A percentile compares a stretch with the other conserved stretches of the same genome.
Evolutionary conservation across 2,329 filamentous ascomycete species (phyloP).

Genomic region (Aureobasidium sp.): DNA sequence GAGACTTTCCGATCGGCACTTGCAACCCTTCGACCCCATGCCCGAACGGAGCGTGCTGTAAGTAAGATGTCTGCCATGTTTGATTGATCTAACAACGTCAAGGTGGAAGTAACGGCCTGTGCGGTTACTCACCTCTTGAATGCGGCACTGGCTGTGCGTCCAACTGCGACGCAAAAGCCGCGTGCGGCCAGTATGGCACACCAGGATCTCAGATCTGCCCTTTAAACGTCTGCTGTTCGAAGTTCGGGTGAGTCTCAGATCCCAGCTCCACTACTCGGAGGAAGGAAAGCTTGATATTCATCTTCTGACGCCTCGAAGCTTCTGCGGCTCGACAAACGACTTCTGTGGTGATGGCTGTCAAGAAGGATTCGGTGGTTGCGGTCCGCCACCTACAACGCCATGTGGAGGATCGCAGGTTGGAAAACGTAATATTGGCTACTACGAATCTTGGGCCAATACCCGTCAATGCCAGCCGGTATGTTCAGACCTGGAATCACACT

Average conservation of each 20-base stretch:
- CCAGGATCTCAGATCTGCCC: slow-evolving; percentile 14
- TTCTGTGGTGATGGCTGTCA: slow-evolving; percentile 18
- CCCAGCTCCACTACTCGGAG: neutral
- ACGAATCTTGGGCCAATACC: slow-evolving; percentile 17
- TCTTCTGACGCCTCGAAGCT: neutral
- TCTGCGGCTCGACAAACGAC: slow-evolving; percentile 2
- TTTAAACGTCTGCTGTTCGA: slow-evolving; percentile 17
- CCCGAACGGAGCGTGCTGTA: slow-evolving; percentile 7
- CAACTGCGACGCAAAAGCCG: slow-evolving; percentile 17
- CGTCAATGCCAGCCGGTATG: slow-evolving; percentile 13
- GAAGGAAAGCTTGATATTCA: too few relatives aligned
- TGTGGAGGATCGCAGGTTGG: neutral
- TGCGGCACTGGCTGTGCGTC: slow-evolving; percentile 15
- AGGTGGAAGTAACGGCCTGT: neutral
- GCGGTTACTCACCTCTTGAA: slow-evolving; percentile 11
- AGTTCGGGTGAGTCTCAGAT: slow-evolving; percentile 13
- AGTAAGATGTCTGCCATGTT: neutral
- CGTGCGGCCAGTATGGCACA: slow-evolving; percentile 15
- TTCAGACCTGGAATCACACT: too few relatives aligned
- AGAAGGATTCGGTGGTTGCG: neutral
- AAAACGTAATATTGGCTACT: slow-evolving; percentile 17
- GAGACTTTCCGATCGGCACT: slow-evolving; percentile 2
- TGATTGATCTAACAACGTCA: too few relatives aligned
- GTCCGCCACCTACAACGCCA: neutral
- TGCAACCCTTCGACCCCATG: slow-evolving; percentile 3